Percentiles rank a stretch among this genome's conserved stretches.
phyloP scores from a whole-genome alignment of 352 stramenopile genomes.

The Globisporangium cystogenes region DNA sequence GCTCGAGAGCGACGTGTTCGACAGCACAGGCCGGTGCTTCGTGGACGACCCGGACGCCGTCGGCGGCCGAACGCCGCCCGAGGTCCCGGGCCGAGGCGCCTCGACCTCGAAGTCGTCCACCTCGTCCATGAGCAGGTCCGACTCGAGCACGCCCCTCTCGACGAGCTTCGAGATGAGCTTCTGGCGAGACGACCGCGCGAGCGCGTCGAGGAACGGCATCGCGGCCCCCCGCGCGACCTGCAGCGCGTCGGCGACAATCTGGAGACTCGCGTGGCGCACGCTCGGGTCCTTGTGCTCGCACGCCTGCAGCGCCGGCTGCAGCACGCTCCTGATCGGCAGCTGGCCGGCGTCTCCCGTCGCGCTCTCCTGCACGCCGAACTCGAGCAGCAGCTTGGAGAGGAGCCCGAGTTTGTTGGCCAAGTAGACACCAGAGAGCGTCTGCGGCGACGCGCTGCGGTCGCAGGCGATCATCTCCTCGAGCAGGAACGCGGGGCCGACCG shows the following conservation, averaged over 20 bases:
- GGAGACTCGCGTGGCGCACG: conserved; percentile 53
- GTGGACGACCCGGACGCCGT: conserved; percentile 73
- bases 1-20: conserved; percentile 48
- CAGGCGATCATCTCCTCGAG: conserved; percentile 68
- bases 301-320: conserved; percentile 60
- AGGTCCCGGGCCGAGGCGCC: conserved; percentile 41
- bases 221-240: conserved; percentile 46
- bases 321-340: conserved; percentile 56
- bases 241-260: conserved; percentile 66
- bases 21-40: conserved; percentile 64
- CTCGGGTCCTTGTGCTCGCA: conserved; percentile 71
- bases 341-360: conserved; percentile 20
- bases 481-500: conserved; percentile 63
- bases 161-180: conserved; percentile 83
- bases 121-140: conserved; percentile 81
- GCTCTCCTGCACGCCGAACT: conserved; percentile 69
- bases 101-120: conserved; percentile 77
- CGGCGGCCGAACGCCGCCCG: conserved; percentile 42
- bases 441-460: conserved; percentile 47
- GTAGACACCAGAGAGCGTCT: conserved; percentile 51
- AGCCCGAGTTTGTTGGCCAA: conserved; percentile 67
- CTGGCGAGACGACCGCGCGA: conserved; percentile 57
- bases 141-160: conserved; percentile 60
- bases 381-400: conserved; percentile 68
- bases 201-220: conserved; percentile 66